phyloP scores from a whole-genome alignment of 495 filamentous ascomycete species.

The Podospora pseudopauciseta region DNA sequence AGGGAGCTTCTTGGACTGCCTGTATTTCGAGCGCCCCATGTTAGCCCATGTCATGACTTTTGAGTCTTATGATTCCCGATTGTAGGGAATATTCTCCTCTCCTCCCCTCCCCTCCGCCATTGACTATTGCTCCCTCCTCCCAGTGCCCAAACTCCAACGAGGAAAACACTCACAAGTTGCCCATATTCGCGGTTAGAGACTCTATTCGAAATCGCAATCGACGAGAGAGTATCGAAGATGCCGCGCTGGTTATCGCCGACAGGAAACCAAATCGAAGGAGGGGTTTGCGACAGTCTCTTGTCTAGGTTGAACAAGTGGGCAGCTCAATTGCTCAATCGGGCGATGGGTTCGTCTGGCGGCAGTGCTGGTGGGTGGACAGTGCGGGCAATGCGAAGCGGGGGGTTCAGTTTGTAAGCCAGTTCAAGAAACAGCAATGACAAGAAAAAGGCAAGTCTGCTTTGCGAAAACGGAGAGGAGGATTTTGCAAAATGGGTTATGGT shows the following conservation, averaged over 20 bases:
- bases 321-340: conserved; percentile 13
- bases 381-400: neutral
- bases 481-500: conserved; percentile 1
- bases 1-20: conserved; percentile 95
- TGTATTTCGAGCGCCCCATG: conserved; percentile 28
- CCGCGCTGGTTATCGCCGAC: neutral
- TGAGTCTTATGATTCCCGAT: neutral
- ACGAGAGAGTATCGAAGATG: neutral
- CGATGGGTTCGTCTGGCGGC: neutral
- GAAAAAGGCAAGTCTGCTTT: neutral
- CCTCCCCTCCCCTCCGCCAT: neutral
- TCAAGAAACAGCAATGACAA: neutral
- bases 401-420: neutral
- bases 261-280: neutral
- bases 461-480: neutral
- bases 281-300: conserved; percentile 3
- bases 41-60: neutral
- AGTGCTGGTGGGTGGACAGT: neutral
- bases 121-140: neutral
- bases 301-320: neutral
- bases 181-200: conserved; percentile 6
- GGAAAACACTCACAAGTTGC: conserved; percentile 20
- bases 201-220: neutral
- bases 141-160: neutral
- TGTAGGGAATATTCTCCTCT: neutral